A percentile compares a stretch with the other conserved stretches of the same genome.
phyloP scores from a whole-genome alignment of 1,284 basidiomycete species.

The Macrocystidia cucumis region DNA sequence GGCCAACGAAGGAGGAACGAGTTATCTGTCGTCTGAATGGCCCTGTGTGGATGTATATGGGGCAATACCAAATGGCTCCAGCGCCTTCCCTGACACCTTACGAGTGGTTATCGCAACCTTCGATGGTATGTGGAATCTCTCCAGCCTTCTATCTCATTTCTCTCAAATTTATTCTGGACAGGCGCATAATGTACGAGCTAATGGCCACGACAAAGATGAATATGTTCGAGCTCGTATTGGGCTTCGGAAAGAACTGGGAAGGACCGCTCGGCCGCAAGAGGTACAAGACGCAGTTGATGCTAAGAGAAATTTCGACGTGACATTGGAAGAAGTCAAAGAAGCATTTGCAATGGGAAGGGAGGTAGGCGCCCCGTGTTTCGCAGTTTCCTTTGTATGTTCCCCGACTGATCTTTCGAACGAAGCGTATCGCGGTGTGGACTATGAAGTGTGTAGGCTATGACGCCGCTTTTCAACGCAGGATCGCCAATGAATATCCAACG shows the following conservation, averaged over 20 bases:
- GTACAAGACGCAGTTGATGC: too few species aligned
- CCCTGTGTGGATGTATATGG: conserved; percentile 25
- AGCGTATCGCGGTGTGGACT: too few species aligned
- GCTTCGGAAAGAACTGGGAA: too few species aligned
- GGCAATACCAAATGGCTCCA: conserved; percentile 19
- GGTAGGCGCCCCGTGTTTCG: conserved; percentile 10
- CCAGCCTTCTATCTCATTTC: too few species aligned
- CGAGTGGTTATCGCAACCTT: conserved; percentile 20
- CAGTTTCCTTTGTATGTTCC: background rate
- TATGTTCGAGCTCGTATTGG: too few species aligned
- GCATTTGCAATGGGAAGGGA: conserved; percentile 15
- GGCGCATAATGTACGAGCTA: too few species aligned
- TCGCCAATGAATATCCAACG: conserved; percentile 13
- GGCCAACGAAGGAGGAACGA: conserved; percentile 8
- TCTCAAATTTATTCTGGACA: too few species aligned
- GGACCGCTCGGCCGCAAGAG: conserved; percentile 11
- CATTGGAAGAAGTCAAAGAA: conserved; percentile 12
- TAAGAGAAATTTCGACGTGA: conserved; percentile 7
- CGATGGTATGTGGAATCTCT: conserved; percentile 13
- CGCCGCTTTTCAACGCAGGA: conserved; percentile 12
- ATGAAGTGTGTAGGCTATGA: conserved; percentile 22
- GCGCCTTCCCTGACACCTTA: conserved; percentile 17
- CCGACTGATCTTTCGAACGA: too few species aligned
- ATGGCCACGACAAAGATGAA: too few species aligned
- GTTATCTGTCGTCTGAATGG: conserved; percentile 12